Percentiles rank a stretch among this genome's conserved stretches.
These are phyloP conservation scores for Saccharomyces hybrid DNA, from an alignment of 1,139 yeast species.

Conservation along the genomic window DNA sequence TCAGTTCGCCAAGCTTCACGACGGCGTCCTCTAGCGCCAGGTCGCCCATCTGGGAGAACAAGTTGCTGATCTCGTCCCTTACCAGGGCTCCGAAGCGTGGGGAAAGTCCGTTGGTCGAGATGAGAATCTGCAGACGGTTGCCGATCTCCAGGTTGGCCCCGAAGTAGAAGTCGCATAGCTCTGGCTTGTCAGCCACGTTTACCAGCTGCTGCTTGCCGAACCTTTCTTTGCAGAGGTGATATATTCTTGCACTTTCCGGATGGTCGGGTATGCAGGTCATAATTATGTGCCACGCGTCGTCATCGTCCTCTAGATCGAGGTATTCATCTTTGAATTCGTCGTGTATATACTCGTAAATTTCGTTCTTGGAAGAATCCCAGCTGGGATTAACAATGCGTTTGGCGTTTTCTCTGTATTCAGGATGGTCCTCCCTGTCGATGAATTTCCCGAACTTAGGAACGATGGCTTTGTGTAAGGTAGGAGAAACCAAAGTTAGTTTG, in stretches of 20 bases:
- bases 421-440: constrained; percentile 5
- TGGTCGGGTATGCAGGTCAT: constrained; percentile 28
- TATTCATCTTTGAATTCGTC: constrained; percentile 13
- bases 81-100: constrained; percentile 30
- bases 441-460: constrained; percentile 8
- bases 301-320: constrained; percentile 11
- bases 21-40: constrained; percentile 22
- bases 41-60: constrained; percentile 8
- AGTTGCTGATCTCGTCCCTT: constrained; percentile 22
- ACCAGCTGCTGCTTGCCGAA: constrained; percentile 27
- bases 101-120: constrained; percentile 30
- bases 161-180: constrained; percentile 31
- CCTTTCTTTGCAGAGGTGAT: constrained; percentile 16
- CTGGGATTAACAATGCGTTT: neutral
- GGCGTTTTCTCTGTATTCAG: constrained; percentile 4
- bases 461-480: constrained; percentile 18
- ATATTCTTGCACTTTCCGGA: constrained; percentile 19
- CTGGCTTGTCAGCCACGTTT: constrained; percentile 33
- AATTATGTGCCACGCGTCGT: constrained; percentile 22
- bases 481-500: constrained; percentile 27
- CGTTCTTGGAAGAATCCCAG: constrained; percentile 7
- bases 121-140: constrained; percentile 22
- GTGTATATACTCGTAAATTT: constrained; percentile 15
- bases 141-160: constrained; percentile 26
- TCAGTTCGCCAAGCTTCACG: constrained; percentile 20